Evolutionary conservation across 192 early-diverging fungal genomes (phyloP).

Genomic region (Coemansia asiatica): DNA sequence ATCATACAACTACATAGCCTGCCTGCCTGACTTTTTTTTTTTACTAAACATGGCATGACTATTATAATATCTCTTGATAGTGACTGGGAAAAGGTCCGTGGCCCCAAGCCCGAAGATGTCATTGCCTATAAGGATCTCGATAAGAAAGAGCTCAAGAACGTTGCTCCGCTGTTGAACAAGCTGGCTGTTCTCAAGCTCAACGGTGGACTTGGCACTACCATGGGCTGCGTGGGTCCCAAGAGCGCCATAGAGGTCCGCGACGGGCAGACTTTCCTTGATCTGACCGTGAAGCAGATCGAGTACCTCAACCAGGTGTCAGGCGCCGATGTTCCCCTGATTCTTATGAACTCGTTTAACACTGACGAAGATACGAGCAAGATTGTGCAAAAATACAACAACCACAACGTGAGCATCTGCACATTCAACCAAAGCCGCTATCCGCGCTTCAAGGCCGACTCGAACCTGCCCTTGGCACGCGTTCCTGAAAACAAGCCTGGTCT

Average conservation of each 20-base stretch:
- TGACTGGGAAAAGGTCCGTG: slow-evolving; percentile 93
- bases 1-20: too few relatives aligned
- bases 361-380: slow-evolving; percentile 96
- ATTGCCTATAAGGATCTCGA: slow-evolving; percentile 76
- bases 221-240: slow-evolving; percentile 99
- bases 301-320: slow-evolving; percentile 87
- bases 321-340: slow-evolving; percentile 92
- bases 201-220: slow-evolving; percentile 98
- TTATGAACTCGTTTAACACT: slow-evolving; percentile 99
- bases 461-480: slow-evolving; percentile 76
- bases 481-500: slow-evolving; percentile 60
- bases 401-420: slow-evolving; percentile 90
- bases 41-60: neutral
- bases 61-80: too few relatives aligned
- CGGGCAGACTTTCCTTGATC: slow-evolving; percentile 96
- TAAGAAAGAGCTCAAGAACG: slow-evolving; percentile 37
- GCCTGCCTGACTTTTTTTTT: too few relatives aligned
- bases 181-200: slow-evolving; percentile 99
- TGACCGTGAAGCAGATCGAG: slow-evolving; percentile 99
- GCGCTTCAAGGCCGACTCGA: slow-evolving; percentile 88
- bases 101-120: slow-evolving; percentile 86
- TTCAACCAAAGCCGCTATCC: slow-evolving; percentile 98
- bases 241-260: slow-evolving; percentile 98
- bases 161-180: slow-evolving; percentile 72
- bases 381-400: slow-evolving; percentile 95